Evolutionary conservation across 148 eudicot species (phyloP).

Genomic region (Amaranthus palmeri): DNA sequence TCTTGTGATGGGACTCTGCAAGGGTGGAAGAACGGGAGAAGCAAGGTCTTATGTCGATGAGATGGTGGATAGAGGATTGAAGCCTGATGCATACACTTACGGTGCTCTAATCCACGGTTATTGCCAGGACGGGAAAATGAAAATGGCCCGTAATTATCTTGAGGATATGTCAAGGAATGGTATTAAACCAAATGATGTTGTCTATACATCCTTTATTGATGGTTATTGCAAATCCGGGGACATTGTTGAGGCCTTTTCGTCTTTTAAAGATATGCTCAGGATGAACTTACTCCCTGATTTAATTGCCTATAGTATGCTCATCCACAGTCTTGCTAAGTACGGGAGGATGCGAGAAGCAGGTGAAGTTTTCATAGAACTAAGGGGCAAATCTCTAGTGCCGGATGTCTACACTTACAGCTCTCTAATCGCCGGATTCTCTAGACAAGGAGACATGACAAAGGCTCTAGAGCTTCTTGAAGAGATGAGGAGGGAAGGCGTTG

Average conservation of each 20-base stretch:
- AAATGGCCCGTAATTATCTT: constrained; percentile 48
- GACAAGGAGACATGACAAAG: constrained; percentile 49
- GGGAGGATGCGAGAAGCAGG: constrained; percentile 62
- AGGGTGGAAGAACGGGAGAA: constrained; percentile 52
- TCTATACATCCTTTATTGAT: constrained; percentile 55
- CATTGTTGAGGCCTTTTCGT: constrained; percentile 41
- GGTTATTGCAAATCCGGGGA: constrained; percentile 65
- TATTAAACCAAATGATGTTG: constrained; percentile 50
- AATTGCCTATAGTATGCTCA: constrained; percentile 52
- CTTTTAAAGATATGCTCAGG: constrained; percentile 51
- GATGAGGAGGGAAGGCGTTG: constrained; percentile 58
- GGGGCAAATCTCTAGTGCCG: constrained; percentile 50
- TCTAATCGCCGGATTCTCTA: constrained; percentile 67
- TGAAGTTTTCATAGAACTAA: constrained; percentile 39
- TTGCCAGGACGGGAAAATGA: constrained; percentile 48
- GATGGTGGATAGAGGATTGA: constrained; percentile 56
- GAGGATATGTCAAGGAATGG: constrained; percentile 57
- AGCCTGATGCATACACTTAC: constrained; percentile 63
- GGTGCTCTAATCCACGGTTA: constrained; percentile 70
- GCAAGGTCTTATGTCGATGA: constrained; percentile 44
- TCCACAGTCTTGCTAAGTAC: constrained; percentile 59
- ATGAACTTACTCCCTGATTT: constrained; percentile 45
- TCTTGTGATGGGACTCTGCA: constrained; percentile 68
- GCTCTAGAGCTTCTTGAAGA: constrained; percentile 55
- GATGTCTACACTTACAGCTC: constrained; percentile 74